Evolutionary conservation across 345 rosid species (phyloP).

Genomic region (Acer negundo): DNA sequence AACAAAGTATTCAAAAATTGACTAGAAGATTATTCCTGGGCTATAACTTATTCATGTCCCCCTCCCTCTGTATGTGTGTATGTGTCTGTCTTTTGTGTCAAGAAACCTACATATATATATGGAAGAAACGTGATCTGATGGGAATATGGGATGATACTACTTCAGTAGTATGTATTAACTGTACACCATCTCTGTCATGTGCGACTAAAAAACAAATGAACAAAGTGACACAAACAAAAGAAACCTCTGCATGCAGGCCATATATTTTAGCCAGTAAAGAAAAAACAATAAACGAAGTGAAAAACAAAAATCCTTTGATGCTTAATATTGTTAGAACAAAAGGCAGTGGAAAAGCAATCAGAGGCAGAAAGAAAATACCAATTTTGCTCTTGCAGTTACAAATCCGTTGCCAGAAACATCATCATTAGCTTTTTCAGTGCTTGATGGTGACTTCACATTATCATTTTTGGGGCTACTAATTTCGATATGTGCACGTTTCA

Average conservation of each 20-base stretch:
- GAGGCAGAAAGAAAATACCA: conserved; percentile 50
- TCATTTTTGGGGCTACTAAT: conserved; percentile 47
- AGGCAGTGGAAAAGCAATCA: not conserved
- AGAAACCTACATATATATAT: not conserved
- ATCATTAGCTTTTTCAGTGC: conserved; percentile 42
- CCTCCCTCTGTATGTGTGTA: not conserved
- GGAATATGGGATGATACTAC: not conserved
- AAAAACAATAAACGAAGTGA: not conserved
- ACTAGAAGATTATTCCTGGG: not conserved
- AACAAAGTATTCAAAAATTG: conserved; percentile 1
- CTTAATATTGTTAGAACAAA: conserved; percentile 1
- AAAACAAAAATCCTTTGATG: not conserved
- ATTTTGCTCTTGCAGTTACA: conserved; percentile 84
- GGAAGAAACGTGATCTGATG: not conserved
- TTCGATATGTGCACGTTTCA: conserved; percentile 65
- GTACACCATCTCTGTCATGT: not conserved
- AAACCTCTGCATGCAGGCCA: not conserved
- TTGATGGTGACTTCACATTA: conserved; percentile 36
- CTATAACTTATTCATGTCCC: not conserved
- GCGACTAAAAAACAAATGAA: not conserved
- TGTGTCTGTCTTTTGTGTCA: not conserved
- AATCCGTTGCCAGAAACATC: conserved; percentile 66
- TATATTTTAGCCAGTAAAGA: too few species aligned
- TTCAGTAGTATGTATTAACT: not conserved
- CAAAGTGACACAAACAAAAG: not conserved